Evolutionary conservation across 202 grass and related monocot genomes (phyloP), one percentile per base, ranked within the genome.

Genomic region (Zizania palustris): DNA sequence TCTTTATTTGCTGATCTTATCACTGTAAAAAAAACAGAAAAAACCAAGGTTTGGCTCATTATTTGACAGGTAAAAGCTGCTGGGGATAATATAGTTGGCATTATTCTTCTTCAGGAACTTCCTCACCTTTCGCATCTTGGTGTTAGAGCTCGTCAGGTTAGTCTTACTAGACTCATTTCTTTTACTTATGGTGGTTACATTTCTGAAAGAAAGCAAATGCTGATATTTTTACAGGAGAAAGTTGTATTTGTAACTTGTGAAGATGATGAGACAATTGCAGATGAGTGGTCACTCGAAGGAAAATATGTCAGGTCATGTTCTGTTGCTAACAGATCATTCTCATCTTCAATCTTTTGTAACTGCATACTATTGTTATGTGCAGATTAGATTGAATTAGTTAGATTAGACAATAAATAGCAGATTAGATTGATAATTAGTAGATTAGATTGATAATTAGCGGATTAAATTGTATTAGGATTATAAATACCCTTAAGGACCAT

Each of bases 81-180:
- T 55, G 91, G 95, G 59, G 78, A 94, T 86, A 97, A 97, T 77
- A 94, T 97, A 85, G 74, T 86, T 54, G 95, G 95, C 9, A 83
- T 97, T 72, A 85, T 97, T 90, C 89, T 97, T 86, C 71, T 92
- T 60, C 95, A 97, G 58, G 91, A 97, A 60, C 79, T 97, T 64
- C 95, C 95, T 85, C 95, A 97, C 85, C 76, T 97, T 51, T 97
- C 95, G 63, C 95, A 97, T 94, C 91, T 97, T 79, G 95, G 95
- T 92, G 95, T 97, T 80, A 92, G 95, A 78, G 91, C 91, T 74
- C 86, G 91, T 66, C 95, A 97, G 86, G 95, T 97, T 73, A 88
- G 91, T 94, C 69, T 75, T 86, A 36, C 67, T 51, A 43, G 36
- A 65, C 73, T 80, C 50, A 21, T 77, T 55, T 83, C 38, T 70